Evolutionary conservation across 2,329 filamentous ascomycete species (phyloP).

Genomic region (Diaporthe sp.): DNA sequence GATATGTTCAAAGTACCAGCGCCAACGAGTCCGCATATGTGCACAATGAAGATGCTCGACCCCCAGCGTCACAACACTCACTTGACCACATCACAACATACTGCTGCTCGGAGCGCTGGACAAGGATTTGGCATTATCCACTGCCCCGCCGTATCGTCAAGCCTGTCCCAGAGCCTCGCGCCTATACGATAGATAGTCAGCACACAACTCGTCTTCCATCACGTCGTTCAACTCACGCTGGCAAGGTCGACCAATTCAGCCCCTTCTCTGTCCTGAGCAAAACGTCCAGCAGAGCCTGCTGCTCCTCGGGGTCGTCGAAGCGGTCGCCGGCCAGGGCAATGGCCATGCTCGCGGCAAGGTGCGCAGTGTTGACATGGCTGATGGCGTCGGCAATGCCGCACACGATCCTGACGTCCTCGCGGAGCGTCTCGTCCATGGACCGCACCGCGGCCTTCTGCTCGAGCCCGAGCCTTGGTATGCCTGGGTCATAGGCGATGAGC

Average conservation of each 20-base stretch:
- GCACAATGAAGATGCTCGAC: not conserved
- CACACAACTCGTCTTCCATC: not conserved
- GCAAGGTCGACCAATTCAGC: constrained; percentile 41
- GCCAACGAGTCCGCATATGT: not conserved
- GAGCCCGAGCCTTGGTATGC: constrained; percentile 45
- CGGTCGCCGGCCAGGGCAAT: constrained; percentile 52
- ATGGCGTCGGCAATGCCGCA: constrained; percentile 47
- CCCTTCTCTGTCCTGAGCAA: constrained; percentile 49
- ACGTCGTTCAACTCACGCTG: constrained; percentile 28
- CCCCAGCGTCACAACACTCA: not conserved
- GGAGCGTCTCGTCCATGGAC: constrained; percentile 44
- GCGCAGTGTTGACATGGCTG: constrained; percentile 43
- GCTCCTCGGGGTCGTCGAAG: constrained; percentile 49
- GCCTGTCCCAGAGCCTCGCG: constrained; percentile 2
- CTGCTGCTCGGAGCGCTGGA: not conserved
- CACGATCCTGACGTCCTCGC: constrained; percentile 46
- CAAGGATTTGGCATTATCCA: not conserved
- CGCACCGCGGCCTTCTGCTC: constrained; percentile 40
- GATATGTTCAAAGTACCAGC: not conserved
- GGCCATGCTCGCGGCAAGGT: constrained; percentile 47
- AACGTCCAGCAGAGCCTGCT: constrained; percentile 49
- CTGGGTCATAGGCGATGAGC: constrained; percentile 46
- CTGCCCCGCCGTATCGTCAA: not conserved
- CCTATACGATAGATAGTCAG: not conserved
- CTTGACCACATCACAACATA: not conserved